Percentiles rank a stretch among this genome's conserved stretches.
These are phyloP conservation scores for Marasmius tenuissimus DNA, from an alignment of 1,284 basidiomycete species.

Conservation along the genomic window DNA sequence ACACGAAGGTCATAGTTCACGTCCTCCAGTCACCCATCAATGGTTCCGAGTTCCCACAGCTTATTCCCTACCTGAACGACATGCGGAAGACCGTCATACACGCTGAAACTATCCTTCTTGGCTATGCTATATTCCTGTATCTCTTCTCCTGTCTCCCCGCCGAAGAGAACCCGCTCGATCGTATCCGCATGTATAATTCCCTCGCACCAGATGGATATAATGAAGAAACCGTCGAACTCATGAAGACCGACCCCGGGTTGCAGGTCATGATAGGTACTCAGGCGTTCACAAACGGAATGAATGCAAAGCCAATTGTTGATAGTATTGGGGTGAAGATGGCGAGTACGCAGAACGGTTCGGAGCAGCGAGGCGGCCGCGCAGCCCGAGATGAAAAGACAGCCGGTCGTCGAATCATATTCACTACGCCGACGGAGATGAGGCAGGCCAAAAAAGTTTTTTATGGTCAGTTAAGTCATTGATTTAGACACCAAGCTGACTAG, in stretches of 20 bases:
- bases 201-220: neutral
- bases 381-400: too few relatives aligned
- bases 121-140: slow-evolving; percentile 1
- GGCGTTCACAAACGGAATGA: neutral
- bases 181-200: neutral
- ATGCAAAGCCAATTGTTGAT: neutral
- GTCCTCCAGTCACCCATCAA: neutral
- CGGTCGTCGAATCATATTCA: too few relatives aligned
- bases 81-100: slow-evolving; percentile 5
- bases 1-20: slow-evolving; percentile 1
- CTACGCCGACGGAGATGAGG: neutral
- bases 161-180: neutral
- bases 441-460: neutral
- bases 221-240: neutral
- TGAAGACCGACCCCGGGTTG: neutral
- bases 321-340: too few relatives aligned
- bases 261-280: neutral
- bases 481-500: neutral
- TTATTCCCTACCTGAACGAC: neutral
- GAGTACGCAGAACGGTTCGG: too few relatives aligned
- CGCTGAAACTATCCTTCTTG: slow-evolving; percentile 2
- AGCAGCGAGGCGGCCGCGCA: too few relatives aligned
- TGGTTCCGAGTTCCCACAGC: slow-evolving; percentile 2
- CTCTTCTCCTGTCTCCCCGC: neutral
- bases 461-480: neutral